Base-by-base conservation (phyloP, 805 yeast genomes). In the Saccharomycopsis microspora region DNA sequence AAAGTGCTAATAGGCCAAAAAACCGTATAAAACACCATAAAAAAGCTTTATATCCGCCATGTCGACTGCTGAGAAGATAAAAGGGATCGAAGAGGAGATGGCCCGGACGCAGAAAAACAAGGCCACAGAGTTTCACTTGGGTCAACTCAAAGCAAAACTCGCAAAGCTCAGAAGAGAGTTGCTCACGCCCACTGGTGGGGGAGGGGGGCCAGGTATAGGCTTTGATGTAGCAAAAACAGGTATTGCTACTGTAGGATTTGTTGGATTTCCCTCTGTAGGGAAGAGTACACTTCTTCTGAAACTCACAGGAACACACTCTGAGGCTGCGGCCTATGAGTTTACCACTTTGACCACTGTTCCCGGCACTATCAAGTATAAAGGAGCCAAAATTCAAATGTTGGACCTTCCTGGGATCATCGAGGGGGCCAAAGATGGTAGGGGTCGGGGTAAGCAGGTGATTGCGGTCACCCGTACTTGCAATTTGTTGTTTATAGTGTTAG, bases 201-300 rank as follows among this genome's bases (percentile, higher is more conserved):
- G 88, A 38, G 96, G 96, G 35, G 96, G 96, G 50, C 85, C 77
- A 27, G 97, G 97, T 54, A 78, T 76, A 28, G 98, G 98, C 5
- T 93, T 93, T 66, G 99, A 93, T 69, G 97, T 93, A 41, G 95
- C 96, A n/a, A 79, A 96, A 64, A 90, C 97, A 0, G 99, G 99
- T 67, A 96, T 86, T 9, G 97, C 96, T 3, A 79, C 95, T 5
- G 94, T 93, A 45, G 99, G 98, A 6, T 93, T 89, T 62, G 96
- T 93, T 41, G 99, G 99, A 3, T 93, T 93, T 63, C 99, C 99
- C 1, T 89, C 97, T 1, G 98, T 93, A 3, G 75, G 75, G 53
- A 85, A 85, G 59, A 79, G 86, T 5, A 93, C 99, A 1, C 67
- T 93, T 50, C 74, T 93, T 56, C 79, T 86, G 32, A 84, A 86